These are phyloP conservation scores for Boehmeria nivea DNA, from an alignment of 306 rosid genomes.

Conservation along the genomic window DNA sequence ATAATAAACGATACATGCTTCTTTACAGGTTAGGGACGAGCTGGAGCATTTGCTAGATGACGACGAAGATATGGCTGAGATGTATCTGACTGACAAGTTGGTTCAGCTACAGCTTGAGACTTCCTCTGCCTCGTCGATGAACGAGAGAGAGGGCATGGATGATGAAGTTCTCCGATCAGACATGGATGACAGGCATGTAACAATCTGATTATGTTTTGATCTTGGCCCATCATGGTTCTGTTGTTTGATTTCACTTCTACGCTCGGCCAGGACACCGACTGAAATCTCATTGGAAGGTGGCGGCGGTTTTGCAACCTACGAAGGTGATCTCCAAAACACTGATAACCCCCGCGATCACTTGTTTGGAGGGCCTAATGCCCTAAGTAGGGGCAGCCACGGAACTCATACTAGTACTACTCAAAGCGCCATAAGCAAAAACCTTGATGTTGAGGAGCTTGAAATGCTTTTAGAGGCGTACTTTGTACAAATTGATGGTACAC, in stretches of 20 bases:
- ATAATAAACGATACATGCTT: constrained; percentile 2
- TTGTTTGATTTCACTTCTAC: not conserved
- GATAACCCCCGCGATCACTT: constrained; percentile 32
- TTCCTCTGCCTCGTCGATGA: constrained; percentile 58
- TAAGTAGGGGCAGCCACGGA: constrained; percentile 56
- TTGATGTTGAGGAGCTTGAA: constrained; percentile 95
- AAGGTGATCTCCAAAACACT: constrained; percentile 33
- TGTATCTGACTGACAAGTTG: constrained; percentile 85
- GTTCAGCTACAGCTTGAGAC: constrained; percentile 47
- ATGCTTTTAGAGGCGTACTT: constrained; percentile 98
- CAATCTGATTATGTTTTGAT: constrained; percentile 11
- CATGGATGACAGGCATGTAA: constrained; percentile 43
- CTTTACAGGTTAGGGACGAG: constrained; percentile 75
- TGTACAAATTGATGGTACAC: constrained; percentile 90
- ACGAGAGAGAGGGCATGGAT: constrained; percentile 37
- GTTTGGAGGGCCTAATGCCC: constrained; percentile 23
- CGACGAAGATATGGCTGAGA: constrained; percentile 98
- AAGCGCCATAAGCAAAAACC: constrained; percentile 59
- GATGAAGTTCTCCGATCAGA: constrained; percentile 35
- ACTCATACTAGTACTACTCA: constrained; percentile 61
- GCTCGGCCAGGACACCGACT: constrained; percentile 31
- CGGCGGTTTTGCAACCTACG: constrained; percentile 37
- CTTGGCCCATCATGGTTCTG: not conserved
- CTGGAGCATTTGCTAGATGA: constrained; percentile 91
- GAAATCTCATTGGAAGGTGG: constrained; percentile 57